phyloP scores from a whole-genome alignment of 1,139 yeast genomes.

The Casaregolazyma suthepensis region DNA sequence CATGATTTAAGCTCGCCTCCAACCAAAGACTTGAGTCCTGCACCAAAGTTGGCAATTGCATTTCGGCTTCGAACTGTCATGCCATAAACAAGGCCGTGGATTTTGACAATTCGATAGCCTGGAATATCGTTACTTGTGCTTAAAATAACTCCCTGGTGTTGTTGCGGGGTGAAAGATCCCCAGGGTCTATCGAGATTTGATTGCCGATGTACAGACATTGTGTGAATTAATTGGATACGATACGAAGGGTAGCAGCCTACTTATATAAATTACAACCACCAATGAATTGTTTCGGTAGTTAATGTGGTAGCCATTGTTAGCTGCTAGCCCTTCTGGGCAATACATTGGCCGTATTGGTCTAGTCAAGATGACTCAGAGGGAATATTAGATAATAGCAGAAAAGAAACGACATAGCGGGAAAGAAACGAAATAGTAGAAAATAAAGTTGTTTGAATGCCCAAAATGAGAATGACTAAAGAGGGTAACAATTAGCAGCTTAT shows the following conservation, averaged over 20 bases:
- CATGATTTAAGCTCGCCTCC: slow-evolving; percentile 23
- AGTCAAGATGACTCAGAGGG: too few relatives aligned
- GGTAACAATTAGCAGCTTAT: too few relatives aligned
- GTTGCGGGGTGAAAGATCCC: slow-evolving; percentile 11
- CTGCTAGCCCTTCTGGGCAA: neutral
- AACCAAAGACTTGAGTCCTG: slow-evolving; percentile 20
- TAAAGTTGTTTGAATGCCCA: too few relatives aligned
- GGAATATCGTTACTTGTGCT: slow-evolving; percentile 24
- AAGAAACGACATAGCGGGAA: too few relatives aligned
- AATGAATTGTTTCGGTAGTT: neutral
- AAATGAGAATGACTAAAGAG: too few relatives aligned
- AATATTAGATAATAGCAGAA: too few relatives aligned
- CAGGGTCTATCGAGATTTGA: slow-evolving; percentile 8
- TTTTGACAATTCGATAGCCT: slow-evolving; percentile 19
- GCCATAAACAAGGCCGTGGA: slow-evolving; percentile 23
- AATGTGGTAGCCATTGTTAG: neutral
- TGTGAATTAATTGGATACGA: neutral
- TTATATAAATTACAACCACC: neutral
- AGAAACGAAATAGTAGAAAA: too few relatives aligned
- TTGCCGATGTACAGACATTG: slow-evolving; percentile 6
- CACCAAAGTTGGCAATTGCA: slow-evolving; percentile 19
- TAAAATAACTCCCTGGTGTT: slow-evolving; percentile 15
- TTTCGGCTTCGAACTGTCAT: slow-evolving; percentile 22
- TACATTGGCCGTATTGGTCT: neutral
- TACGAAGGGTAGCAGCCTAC: neutral